Percentiles rank a stretch among this genome's conserved stretches.
These are phyloP conservation scores for Colletotrichum salicis DNA, from an alignment of 2,329 filamentous ascomycete genomes.

Conservation along the genomic window DNA sequence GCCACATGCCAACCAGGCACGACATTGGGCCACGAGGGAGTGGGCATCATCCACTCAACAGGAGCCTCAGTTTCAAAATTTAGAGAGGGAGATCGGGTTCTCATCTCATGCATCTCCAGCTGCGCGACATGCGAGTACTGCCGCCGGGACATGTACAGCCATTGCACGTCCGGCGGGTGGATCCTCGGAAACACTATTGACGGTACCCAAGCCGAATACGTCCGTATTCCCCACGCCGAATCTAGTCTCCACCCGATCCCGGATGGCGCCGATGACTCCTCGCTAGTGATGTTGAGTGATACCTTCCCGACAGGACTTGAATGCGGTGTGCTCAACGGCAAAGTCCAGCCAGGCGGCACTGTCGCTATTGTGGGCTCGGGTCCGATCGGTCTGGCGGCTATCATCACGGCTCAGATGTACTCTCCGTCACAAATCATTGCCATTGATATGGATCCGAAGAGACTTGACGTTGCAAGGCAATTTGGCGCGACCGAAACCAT, in stretches of 20 bases:
- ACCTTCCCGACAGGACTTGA: constrained; percentile 66
- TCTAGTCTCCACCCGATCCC: constrained; percentile 73
- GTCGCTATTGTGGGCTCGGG: constrained; percentile 73
- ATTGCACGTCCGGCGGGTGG: constrained; percentile 66
- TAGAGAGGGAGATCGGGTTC: constrained; percentile 51
- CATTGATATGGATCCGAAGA: constrained; percentile 60
- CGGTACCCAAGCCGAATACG: constrained; percentile 67
- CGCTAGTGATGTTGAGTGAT: constrained; percentile 61
- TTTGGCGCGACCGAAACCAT: constrained; percentile 60
- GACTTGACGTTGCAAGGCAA: constrained; percentile 57
- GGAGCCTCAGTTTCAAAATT: constrained; percentile 48
- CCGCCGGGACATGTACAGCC: constrained; percentile 60
- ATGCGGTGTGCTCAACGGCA: constrained; percentile 65
- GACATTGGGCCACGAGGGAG: constrained; percentile 52
- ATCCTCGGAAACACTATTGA: constrained; percentile 62
- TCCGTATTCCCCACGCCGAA: constrained; percentile 73
- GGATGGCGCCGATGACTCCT: constrained; percentile 53
- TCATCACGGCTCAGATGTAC: constrained; percentile 55
- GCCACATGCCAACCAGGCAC: constrained; percentile 38
- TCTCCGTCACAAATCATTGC: constrained; percentile 61
- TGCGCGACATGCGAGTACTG: constrained; percentile 64
- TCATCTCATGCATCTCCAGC: constrained; percentile 47
- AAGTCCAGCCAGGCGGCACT: constrained; percentile 68
- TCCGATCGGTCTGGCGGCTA: constrained; percentile 69
- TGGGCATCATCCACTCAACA: constrained; percentile 49